phyloP scores from a whole-genome alignment of 108 stramenopile genomes.

The Cyclotella sp. region DNA sequence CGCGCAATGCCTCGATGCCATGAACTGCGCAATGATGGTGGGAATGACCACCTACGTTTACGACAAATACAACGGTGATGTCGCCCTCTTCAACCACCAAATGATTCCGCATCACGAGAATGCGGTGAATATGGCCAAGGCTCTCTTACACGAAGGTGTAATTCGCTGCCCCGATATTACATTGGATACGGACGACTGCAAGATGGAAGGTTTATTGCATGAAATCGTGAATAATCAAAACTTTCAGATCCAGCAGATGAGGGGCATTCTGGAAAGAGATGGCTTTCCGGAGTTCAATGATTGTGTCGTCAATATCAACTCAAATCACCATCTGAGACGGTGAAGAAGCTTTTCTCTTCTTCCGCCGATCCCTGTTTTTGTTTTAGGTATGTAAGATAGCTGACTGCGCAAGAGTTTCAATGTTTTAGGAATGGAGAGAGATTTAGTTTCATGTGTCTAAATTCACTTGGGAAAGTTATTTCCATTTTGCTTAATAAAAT shows the following conservation, averaged over 20 bases:
- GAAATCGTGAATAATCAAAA: conserved; percentile 84
- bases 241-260: conserved; percentile 84
- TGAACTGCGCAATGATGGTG: conserved; percentile 78
- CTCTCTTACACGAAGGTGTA: conserved; percentile 54
- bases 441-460: too few relatives aligned
- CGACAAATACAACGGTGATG: conserved; percentile 18
- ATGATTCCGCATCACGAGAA: conserved; percentile 96
- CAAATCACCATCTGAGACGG: neutral
- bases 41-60: conserved; percentile 64
- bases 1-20: conserved; percentile 75
- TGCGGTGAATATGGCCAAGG: conserved; percentile 95
- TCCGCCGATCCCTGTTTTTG: too few relatives aligned
- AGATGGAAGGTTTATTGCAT: conserved; percentile 57
- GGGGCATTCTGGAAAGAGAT: conserved; percentile 57
- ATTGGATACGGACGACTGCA: conserved; percentile 50
- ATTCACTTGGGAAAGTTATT: too few relatives aligned
- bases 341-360: neutral
- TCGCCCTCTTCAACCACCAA: conserved; percentile 81
- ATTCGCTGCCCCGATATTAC: conserved; percentile 51
- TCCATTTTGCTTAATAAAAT: too few relatives aligned
- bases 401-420: too few relatives aligned
- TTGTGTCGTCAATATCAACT: conserved; percentile 47
- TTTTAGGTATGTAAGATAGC: too few relatives aligned
- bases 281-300: conserved; percentile 52
- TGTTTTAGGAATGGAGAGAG: too few relatives aligned